phyloP scores from a whole-genome alignment of 805 yeast genomes.

The Wickerhamiella lipophila region DNA sequence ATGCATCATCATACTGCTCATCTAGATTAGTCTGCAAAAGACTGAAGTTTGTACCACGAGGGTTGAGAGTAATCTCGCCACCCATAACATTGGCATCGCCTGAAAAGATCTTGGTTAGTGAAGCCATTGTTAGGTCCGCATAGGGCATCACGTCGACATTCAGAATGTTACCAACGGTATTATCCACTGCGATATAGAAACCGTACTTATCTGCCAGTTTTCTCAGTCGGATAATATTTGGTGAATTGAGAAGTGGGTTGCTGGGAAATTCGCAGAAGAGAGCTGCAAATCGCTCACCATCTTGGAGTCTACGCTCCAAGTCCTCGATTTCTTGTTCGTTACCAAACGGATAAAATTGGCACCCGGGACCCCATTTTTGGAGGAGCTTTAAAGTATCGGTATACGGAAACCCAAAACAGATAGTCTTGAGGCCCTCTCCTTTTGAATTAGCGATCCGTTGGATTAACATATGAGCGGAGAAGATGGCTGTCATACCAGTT shows the following conservation, averaged over 20 bases:
- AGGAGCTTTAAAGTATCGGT: slow-evolving; percentile 82
- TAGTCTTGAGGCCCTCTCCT: slow-evolving; percentile 40
- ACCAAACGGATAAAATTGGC: slow-evolving; percentile 73
- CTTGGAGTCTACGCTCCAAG: slow-evolving; percentile 46
- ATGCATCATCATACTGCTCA: slow-evolving; percentile 54
- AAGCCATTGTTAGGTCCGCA: slow-evolving; percentile 77
- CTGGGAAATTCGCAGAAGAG: slow-evolving; percentile 91
- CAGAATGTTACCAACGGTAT: slow-evolving; percentile 83
- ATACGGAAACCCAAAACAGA: slow-evolving; percentile 93
- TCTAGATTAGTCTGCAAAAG: slow-evolving; percentile 38
- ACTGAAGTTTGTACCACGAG: slow-evolving; percentile 40
- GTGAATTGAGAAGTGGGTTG: slow-evolving; percentile 81
- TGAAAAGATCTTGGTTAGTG: slow-evolving; percentile 82
- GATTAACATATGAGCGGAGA: slow-evolving; percentile 50
- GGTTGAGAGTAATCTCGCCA: slow-evolving; percentile 74
- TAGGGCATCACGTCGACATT: slow-evolving; percentile 70
- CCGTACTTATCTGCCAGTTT: slow-evolving; percentile 52
- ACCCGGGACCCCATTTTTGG: slow-evolving; percentile 85
- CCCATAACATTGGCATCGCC: slow-evolving; percentile 96
- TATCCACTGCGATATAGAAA: slow-evolving; percentile 80
- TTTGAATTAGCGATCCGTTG: slow-evolving; percentile 19
- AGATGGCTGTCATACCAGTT: slow-evolving; percentile 87
- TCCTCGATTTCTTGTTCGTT: slow-evolving; percentile 50
- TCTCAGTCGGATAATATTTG: slow-evolving; percentile 55
- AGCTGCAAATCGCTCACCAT: slow-evolving; percentile 52